phyloP scores from a whole-genome alignment of 1,284 basidiomycete genomes.

The Bothia castanella region DNA sequence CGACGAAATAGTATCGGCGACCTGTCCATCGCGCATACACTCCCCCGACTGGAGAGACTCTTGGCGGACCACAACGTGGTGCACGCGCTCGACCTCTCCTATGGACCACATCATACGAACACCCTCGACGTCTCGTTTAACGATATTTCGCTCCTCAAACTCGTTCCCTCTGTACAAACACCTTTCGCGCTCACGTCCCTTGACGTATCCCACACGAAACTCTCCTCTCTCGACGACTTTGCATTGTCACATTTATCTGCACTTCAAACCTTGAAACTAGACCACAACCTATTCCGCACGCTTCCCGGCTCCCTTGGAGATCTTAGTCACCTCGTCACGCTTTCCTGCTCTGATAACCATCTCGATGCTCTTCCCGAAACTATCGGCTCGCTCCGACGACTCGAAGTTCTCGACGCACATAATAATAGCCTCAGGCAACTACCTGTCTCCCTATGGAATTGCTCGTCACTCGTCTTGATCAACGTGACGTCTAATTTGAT shows the following conservation, averaged over 20 bases:
- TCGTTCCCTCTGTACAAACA: conserved; percentile 53
- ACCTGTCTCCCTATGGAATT: conserved; percentile 82
- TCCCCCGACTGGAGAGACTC: conserved; percentile 68
- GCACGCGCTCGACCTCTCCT: conserved; percentile 72
- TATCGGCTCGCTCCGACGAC: conserved; percentile 74
- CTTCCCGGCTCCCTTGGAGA: conserved; percentile 81
- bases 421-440: conserved; percentile 87
- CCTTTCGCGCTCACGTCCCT: conserved; percentile 74
- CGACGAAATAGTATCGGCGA: conserved; percentile 80
- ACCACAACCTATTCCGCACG: conserved; percentile 84
- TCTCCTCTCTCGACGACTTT: conserved; percentile 78
- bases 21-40: conserved; percentile 61
- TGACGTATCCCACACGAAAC: conserved; percentile 88
- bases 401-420: conserved; percentile 83
- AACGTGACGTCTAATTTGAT: conserved; percentile 92
- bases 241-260: conserved; percentile 71
- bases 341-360: conserved; percentile 90
- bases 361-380: conserved; percentile 74
- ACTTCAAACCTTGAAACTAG: conserved; percentile 70
- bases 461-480: conserved; percentile 68
- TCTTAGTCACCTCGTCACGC: conserved; percentile 64
- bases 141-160: conserved; percentile 77
- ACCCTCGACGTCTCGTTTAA: conserved; percentile 73
- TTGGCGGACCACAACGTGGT: conserved; percentile 80
- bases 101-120: conserved; percentile 56